These are phyloP conservation scores for Camelina sativa DNA, from an alignment of 345 rosid genomes.

Conservation along the genomic window DNA sequence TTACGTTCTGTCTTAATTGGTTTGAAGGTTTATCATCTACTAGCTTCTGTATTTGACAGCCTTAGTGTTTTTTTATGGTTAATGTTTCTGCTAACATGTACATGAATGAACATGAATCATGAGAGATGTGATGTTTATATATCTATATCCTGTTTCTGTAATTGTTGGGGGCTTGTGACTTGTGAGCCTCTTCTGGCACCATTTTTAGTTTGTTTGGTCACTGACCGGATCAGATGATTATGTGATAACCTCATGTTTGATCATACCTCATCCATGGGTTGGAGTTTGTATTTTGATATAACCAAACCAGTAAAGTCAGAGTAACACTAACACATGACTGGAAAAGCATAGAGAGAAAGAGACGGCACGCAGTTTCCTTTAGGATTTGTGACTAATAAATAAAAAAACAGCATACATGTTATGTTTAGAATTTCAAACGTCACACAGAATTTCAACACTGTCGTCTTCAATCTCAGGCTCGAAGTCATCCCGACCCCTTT, in stretches of 20 bases:
- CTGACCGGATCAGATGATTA: no score
- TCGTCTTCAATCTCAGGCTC: conserved; percentile 27
- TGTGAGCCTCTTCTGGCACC: neutral
- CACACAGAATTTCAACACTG: neutral
- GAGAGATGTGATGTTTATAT: neutral
- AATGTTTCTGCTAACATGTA: neutral
- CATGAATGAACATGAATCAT: neutral
- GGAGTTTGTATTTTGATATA: no score
- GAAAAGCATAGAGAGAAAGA: neutral
- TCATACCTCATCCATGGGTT: no score
- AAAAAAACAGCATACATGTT: neutral
- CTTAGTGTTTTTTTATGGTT: neutral
- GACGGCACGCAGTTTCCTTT: conserved; percentile 22
- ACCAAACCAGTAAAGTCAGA: no score
- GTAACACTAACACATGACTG: no score
- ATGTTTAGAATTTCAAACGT: neutral
- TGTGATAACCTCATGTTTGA: neutral
- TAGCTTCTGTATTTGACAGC: neutral
- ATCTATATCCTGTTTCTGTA: neutral
- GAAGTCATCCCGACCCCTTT: neutral
- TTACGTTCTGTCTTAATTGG: neutral
- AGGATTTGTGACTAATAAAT: neutral
- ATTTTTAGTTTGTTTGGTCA: neutral
- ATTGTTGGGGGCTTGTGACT: neutral
- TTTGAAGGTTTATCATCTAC: neutral